These are phyloP conservation scores for Talaromyces liani DNA, from an alignment of 495 filamentous ascomycete species.

Conservation along the genomic window DNA sequence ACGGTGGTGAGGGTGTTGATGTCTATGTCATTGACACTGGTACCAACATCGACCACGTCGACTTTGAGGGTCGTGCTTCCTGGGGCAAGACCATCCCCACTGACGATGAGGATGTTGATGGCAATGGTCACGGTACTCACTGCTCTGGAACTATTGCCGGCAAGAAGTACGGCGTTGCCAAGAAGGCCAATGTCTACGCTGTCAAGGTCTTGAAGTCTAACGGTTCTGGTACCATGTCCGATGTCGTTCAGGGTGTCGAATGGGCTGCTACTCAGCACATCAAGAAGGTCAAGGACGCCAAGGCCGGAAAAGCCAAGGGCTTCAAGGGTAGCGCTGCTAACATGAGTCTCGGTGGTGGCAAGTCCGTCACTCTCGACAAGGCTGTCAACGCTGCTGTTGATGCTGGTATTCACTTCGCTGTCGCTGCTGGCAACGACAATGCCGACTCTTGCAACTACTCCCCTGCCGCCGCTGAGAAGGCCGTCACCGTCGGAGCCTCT, in stretches of 20 bases:
- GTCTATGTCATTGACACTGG: constrained; percentile 99
- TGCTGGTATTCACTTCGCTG: constrained; percentile 91
- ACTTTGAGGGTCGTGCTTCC: constrained; percentile 89
- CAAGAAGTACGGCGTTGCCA: constrained; percentile 98
- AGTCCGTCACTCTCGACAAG: constrained; percentile 79
- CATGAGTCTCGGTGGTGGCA: constrained; percentile 98
- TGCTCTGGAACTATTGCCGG: constrained; percentile 97
- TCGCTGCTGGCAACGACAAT: constrained; percentile 97
- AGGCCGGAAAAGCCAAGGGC: constrained; percentile 74
- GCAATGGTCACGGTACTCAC: constrained; percentile 98
- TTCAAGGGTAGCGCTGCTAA: constrained; percentile 99
- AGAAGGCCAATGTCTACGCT: constrained; percentile 94
- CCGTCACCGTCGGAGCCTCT: constrained; percentile 94
- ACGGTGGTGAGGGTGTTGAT: constrained; percentile 96
- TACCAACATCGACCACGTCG: constrained; percentile 86
- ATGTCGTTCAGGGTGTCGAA: constrained; percentile 97
- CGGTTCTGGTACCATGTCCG: constrained; percentile 96
- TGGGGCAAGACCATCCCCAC: constrained; percentile 96
- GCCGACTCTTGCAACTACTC: constrained; percentile 99
- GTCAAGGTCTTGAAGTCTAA: constrained; percentile 98
- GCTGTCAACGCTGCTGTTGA: constrained; percentile 90
- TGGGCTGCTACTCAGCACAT: constrained; percentile 78
- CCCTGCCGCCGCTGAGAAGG: constrained; percentile 86
- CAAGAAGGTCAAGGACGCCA: constrained; percentile 64
- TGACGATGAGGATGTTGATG: constrained; percentile 80